Evolutionary conservation across 2,329 filamentous ascomycete genomes (phyloP).

Genomic region (Periconia macrospinosa): DNA sequence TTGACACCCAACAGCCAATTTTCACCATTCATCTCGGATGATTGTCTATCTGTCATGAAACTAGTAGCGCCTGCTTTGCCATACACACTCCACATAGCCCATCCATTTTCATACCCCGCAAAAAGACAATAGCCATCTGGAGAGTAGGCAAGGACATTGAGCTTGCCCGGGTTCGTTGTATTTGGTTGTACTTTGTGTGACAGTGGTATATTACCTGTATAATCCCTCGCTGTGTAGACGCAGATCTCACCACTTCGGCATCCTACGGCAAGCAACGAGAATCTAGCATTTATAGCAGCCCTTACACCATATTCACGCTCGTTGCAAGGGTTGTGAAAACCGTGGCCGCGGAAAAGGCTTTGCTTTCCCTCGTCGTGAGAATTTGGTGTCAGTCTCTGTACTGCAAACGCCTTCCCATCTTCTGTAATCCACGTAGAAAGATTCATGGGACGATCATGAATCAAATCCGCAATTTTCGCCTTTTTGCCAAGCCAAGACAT

Average conservation of each 20-base stretch:
- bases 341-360: conserved; percentile 83
- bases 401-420: conserved; percentile 86
- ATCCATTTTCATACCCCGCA: conserved; percentile 87
- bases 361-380: conserved; percentile 46
- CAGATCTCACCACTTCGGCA: conserved; percentile 77
- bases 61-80: conserved; percentile 86
- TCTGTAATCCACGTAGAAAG: conserved; percentile 88
- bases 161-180: conserved; percentile 69
- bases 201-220: conserved; percentile 85
- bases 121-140: conserved; percentile 97
- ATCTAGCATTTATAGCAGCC: conserved; percentile 88
- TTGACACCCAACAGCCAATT: conserved; percentile 80
- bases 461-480: conserved; percentile 77
- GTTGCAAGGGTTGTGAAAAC: conserved; percentile 76
- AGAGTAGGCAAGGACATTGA: conserved; percentile 81
- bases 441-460: conserved; percentile 95
- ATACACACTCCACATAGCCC: conserved; percentile 97
- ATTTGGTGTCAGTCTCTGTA: conserved; percentile 65
- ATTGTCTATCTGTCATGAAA: conserved; percentile 69
- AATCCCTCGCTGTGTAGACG: conserved; percentile 93
- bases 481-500: conserved; percentile 86
- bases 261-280: conserved; percentile 88
- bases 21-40: conserved; percentile 71
- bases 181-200: conserved; percentile 78
- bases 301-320: conserved; percentile 65